A percentile compares a stretch with the other conserved stretches of the same genome.
phyloP scores from a whole-genome alignment of 306 rosid genomes.

The Cicer chorassanicum region DNA sequence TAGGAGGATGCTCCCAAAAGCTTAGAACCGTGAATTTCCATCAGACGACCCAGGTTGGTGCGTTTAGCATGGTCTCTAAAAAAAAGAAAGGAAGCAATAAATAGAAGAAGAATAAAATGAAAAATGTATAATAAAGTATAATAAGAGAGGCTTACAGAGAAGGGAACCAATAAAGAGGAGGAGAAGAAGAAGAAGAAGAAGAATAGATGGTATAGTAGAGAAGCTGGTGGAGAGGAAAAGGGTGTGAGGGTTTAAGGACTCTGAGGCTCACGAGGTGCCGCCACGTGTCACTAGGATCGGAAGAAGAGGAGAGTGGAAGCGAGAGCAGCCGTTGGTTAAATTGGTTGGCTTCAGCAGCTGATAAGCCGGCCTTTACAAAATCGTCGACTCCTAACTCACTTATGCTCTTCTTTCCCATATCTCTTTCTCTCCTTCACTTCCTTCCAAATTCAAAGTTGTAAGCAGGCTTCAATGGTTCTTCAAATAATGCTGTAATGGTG shows the following conservation, averaged over 20 bases:
- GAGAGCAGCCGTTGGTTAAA: conserved; percentile 22
- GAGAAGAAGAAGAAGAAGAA: conserved; percentile 23
- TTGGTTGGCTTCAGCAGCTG: conserved; percentile 54
- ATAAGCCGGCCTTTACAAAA: conserved; percentile 59
- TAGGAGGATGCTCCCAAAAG: conserved; percentile 70
- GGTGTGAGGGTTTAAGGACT: conserved; percentile 65
- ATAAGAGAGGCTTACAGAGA: conserved; percentile 52
- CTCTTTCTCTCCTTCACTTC: background rate
- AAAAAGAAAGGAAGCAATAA: background rate
- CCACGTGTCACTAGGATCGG: conserved; percentile 43
- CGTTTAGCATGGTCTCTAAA: conserved; percentile 56
- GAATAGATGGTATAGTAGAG: conserved; percentile 15
- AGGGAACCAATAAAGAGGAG: conserved; percentile 82
- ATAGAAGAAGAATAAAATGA: background rate
- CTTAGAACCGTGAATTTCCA: conserved; percentile 68
- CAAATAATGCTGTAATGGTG: background rate
- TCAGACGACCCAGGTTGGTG: conserved; percentile 72
- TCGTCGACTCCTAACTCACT: conserved; percentile 59
- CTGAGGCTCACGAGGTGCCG: conserved; percentile 57
- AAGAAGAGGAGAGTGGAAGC: conserved; percentile 31
- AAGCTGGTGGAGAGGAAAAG: conserved; percentile 54
- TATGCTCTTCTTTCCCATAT: conserved; percentile 56
- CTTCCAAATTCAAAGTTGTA: background rate
- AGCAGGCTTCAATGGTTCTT: background rate
- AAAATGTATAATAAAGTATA: background rate